Evolutionary conservation across 2,329 filamentous ascomycete species (phyloP), one percentile per base, ranked within the genome.

Genomic region (Scedosporium minutisporum): DNA sequence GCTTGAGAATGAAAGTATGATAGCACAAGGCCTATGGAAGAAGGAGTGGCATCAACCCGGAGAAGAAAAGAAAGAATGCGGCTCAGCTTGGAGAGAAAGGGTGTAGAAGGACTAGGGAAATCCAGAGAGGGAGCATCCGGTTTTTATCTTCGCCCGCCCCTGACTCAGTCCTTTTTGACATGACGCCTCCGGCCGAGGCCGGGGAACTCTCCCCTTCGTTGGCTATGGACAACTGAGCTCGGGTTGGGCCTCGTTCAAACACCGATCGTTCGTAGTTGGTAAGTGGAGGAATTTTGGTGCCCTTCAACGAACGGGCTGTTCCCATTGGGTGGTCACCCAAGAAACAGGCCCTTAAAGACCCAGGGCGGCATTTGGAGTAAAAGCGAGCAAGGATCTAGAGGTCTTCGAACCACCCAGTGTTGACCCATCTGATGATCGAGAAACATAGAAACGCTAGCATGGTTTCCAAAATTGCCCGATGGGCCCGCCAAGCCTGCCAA

Each of bases 1-100:
- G 51, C 51, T 55, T 55, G 12, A 55, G 9, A 58, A 53, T 18
- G 27, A 61, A 62, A 58, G 61, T 58, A 48, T 57, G 51, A 38
- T 23, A 14, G 18, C 29, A 53, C 7, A 62, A 38, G 18, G 27
- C 33, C 33, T 38, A 16, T 9, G 10, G 44, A 62, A 62, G 55
- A 62, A 38, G 18, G 61, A 25, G 29, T 42, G 53, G 58, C 16
- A 23, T 38, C 33, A 38, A 38, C 33, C 33, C 3, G 10, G 33
- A 14, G 53, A 58, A 29, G 16, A n/a, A n/a, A 58, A 6, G n/a
- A 55, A 44, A 57, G 61, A 58, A 62, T 58, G 38, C 42, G 53
- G 27, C 18, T n/a, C 21, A n/a, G 21, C 38, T 46, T 16, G 38
- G 42, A 27, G 12, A 48, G 23, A n/a, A 23, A 46, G 16, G 29